A percentile compares a stretch with the other conserved stretches of the same genome.
phyloP scores from a whole-genome alignment of 2,329 filamentous ascomycete genomes.

The Colletotrichum orbiculare region DNA sequence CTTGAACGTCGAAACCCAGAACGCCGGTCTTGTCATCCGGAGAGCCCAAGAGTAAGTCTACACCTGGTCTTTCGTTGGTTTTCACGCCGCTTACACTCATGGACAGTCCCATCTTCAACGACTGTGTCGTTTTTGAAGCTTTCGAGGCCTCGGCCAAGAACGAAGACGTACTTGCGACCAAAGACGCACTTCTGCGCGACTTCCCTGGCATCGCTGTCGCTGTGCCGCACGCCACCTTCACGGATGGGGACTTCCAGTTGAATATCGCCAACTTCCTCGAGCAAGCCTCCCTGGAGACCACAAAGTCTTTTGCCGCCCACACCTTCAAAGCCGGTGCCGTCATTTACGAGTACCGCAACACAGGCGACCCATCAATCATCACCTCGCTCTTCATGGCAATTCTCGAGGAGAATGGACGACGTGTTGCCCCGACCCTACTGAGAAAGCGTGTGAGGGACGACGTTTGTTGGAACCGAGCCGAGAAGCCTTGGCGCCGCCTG shows the following conservation, averaged over 20 bases:
- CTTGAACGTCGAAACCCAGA: conserved; percentile 41
- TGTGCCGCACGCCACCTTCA: conserved; percentile 50
- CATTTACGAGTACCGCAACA: conserved; percentile 67
- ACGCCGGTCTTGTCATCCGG: conserved; percentile 46
- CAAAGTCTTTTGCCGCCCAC: conserved; percentile 64
- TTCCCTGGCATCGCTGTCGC: conserved; percentile 68
- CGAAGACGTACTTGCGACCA: conserved; percentile 61
- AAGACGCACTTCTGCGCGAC: conserved; percentile 65
- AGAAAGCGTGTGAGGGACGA: conserved; percentile 73
- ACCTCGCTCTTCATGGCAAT: conserved; percentile 70
- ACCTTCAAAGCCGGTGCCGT: conserved; percentile 61
- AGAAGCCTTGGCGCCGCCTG: conserved; percentile 70
- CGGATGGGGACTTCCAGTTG: conserved; percentile 39
- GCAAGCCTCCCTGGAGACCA: conserved; percentile 62
- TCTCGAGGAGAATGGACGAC: conserved; percentile 63
- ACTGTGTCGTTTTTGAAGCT: conserved; percentile 58
- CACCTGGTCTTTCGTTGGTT: neutral
- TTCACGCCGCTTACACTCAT: conserved; percentile 15
- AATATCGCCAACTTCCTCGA: conserved; percentile 64
- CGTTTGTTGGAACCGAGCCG: conserved; percentile 59
- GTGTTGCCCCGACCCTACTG: conserved; percentile 50
- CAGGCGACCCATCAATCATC: conserved; percentile 66
- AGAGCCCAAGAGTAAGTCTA: conserved; percentile 42
- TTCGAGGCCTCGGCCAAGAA: conserved; percentile 70
- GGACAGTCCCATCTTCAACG: conserved; percentile 40